A percentile compares a stretch with the other conserved stretches of the same genome.
These are phyloP conservation scores for Colletotrichum caudatum DNA, from an alignment of 2,329 filamentous ascomycete species.

Conservation along the genomic window DNA sequence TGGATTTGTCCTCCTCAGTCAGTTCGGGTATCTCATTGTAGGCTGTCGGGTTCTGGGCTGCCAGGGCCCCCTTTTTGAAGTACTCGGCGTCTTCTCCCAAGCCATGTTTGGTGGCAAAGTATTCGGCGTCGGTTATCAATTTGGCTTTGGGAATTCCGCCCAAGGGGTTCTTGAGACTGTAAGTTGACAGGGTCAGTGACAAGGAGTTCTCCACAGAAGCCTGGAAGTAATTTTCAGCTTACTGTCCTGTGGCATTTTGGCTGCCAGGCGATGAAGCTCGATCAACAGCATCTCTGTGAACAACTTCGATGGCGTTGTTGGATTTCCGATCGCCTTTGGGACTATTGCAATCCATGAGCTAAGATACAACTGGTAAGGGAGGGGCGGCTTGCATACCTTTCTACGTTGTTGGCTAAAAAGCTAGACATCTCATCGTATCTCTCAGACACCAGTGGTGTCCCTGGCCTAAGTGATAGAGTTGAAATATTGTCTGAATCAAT, in stretches of 20 bases:
- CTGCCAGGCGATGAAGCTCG: background rate
- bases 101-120: conserved; percentile 61
- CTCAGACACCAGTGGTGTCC: background rate
- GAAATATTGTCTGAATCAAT: background rate
- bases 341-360: background rate
- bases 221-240: background rate
- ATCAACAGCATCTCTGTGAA: background rate
- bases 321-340: background rate
- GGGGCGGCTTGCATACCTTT: background rate
- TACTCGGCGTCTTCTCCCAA: conserved; percentile 58
- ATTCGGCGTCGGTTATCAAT: background rate
- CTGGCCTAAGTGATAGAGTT: background rate
- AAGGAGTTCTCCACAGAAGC: background rate
- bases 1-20: conserved; percentile 55
- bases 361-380: background rate
- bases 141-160: background rate
- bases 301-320: background rate
- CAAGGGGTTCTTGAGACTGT: background rate
- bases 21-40: conserved; percentile 62
- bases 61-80: conserved; percentile 58
- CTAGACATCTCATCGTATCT: background rate
- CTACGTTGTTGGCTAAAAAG: background rate
- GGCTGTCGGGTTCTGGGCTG: conserved; percentile 63
- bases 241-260: background rate
- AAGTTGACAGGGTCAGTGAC: conserved; percentile 58